phyloP scores from a whole-genome alignment of 1,284 basidiomycete genomes.

The Neonothopanus nambi region DNA sequence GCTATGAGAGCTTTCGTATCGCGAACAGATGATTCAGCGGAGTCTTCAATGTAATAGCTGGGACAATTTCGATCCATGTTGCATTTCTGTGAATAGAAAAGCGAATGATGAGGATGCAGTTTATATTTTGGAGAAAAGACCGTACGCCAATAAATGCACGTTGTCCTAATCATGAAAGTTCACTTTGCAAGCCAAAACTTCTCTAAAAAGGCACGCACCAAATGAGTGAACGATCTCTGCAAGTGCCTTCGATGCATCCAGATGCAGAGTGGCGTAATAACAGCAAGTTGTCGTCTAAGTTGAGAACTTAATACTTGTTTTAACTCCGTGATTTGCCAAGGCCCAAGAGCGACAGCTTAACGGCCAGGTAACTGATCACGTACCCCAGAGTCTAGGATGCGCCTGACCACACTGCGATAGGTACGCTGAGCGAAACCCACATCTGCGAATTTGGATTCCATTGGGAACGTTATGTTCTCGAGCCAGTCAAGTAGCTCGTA shows the following conservation, averaged over 20 bases:
- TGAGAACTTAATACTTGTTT: not conserved
- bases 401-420: constrained; percentile 76
- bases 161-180: constrained; percentile 57
- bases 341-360: not conserved
- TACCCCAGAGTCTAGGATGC: constrained; percentile 78
- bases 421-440: constrained; percentile 67
- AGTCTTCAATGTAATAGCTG: constrained; percentile 72
- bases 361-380: not conserved
- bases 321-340: not conserved
- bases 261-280: constrained; percentile 87
- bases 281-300: constrained; percentile 88
- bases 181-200: not conserved
- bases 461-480: constrained; percentile 84
- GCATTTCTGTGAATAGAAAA: constrained; percentile 67
- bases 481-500: constrained; percentile 94
- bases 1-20: constrained; percentile 69
- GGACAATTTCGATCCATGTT: constrained; percentile 88
- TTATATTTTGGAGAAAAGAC: constrained; percentile 11
- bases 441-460: constrained; percentile 82
- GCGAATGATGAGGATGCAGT: constrained; percentile 15
- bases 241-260: constrained; percentile 79
- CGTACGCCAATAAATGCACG: constrained; percentile 83
- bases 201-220: constrained; percentile 42
- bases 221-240: constrained; percentile 71
- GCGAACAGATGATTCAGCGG: constrained; percentile 53